A percentile compares a stretch with the other conserved stretches of the same genome.
phyloP scores from a whole-genome alignment of 2,329 filamentous ascomycete species.

The Zymoseptoria ardabiliae region DNA sequence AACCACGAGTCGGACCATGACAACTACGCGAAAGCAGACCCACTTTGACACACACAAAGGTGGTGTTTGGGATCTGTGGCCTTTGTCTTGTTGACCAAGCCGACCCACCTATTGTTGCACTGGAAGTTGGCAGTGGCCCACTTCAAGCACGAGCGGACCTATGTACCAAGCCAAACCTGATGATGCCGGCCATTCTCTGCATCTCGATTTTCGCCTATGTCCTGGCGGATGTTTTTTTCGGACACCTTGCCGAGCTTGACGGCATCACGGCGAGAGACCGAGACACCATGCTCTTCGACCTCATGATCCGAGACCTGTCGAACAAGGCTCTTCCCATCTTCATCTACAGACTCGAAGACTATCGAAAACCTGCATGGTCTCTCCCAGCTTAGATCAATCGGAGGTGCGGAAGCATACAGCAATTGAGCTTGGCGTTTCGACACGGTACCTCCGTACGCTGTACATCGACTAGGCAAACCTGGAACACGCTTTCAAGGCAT shows the following conservation, averaged over 20 bases:
- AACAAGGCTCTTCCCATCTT: background rate
- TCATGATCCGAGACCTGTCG: background rate
- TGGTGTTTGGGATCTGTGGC: background rate
- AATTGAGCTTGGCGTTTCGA: background rate
- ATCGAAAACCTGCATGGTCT: background rate
- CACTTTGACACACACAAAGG: background rate
- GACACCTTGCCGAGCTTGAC: background rate
- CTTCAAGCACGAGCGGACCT: background rate
- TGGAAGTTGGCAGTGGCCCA: background rate
- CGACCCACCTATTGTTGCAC: background rate
- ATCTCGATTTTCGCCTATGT: background rate
- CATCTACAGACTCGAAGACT: background rate
- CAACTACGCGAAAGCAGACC: background rate
- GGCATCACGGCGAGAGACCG: background rate
- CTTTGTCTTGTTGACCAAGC: background rate
- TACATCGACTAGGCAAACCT: background rate
- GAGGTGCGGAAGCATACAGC: background rate
- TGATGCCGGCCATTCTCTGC: background rate
- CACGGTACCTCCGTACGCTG: too few relatives aligned
- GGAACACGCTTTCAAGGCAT: background rate
- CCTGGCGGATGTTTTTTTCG: background rate
- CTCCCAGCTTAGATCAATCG: background rate
- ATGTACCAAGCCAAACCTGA: too few relatives aligned
- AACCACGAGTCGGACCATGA: background rate
- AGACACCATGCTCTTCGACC: background rate